phyloP scores from a whole-genome alignment of 805 yeast species.

The Cyberlindnera lachancei region DNA sequence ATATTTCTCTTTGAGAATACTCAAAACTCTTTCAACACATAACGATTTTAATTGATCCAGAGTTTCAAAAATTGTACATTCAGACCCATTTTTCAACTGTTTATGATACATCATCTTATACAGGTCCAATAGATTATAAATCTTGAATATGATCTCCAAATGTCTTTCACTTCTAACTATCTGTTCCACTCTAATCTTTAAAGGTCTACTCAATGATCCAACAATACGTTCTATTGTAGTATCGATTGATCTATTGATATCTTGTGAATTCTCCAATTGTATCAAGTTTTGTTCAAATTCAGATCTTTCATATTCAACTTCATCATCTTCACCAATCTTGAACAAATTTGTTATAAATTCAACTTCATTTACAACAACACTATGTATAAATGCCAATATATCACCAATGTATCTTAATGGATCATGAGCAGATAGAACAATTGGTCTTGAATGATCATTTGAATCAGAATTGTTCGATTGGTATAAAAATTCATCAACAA shows the following conservation, averaged over 20 bases:
- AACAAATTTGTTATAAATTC: slow-evolving; percentile 67
- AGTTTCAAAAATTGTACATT: slow-evolving; percentile 18
- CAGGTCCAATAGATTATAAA: slow-evolving; percentile 56
- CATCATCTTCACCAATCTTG: slow-evolving; percentile 25
- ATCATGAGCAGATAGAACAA: slow-evolving; percentile 66
- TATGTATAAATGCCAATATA: slow-evolving; percentile 80
- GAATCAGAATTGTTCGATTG: slow-evolving; percentile 36
- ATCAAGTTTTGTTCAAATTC: slow-evolving; percentile 27
- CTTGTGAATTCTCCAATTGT: slow-evolving; percentile 11
- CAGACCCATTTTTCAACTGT: slow-evolving; percentile 15
- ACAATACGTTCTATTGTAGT: slow-evolving; percentile 43
- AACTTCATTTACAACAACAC: slow-evolving; percentile 77
- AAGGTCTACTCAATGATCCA: slow-evolving; percentile 48
- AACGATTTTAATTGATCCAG: slow-evolving; percentile 27
- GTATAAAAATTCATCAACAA: slow-evolving; percentile 59
- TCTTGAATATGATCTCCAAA: slow-evolving; percentile 45
- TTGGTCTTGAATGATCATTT: slow-evolving; percentile 33
- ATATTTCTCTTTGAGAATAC: slow-evolving; percentile 32
- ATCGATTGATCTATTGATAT: slow-evolving; percentile 11
- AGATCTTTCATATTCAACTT: slow-evolving; percentile 14
- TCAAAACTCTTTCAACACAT: slow-evolving; percentile 32
- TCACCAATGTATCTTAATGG: slow-evolving; percentile 81
- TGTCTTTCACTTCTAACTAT: slow-evolving; percentile 58
- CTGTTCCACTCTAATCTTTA: slow-evolving; percentile 60
- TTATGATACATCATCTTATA: slow-evolving; percentile 59